Evolutionary conservation across 106 monocot species (phyloP).

Genomic region (Platanthera zijinensis): DNA sequence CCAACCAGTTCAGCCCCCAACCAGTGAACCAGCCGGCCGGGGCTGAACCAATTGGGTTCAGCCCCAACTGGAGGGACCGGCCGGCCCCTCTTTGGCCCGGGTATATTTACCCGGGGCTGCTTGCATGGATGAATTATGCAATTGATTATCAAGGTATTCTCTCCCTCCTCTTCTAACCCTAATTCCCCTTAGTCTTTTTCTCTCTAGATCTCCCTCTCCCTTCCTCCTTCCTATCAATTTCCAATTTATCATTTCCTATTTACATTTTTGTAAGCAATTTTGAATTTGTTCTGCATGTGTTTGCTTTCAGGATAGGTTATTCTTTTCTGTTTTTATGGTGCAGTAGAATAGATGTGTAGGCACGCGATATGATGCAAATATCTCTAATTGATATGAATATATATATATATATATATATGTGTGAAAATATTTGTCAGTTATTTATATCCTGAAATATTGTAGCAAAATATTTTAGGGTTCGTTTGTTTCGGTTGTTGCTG

Average conservation of each 20-base stretch:
- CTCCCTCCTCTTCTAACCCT: no score
- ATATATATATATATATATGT: neutral
- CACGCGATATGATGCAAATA: neutral
- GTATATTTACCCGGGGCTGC: no score
- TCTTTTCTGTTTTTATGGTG: neutral
- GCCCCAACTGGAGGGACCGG: no score
- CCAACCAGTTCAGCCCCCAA: no score
- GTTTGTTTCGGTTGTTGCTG: no score
- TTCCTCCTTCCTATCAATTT: neutral
- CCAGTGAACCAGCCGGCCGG: no score
- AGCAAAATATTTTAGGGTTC: neutral
- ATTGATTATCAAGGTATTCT: no score
- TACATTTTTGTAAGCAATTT: neutral
- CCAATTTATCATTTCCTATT: neutral
- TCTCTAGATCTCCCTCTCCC: no score
- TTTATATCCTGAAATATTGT: neutral
- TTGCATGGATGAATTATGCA: no score
- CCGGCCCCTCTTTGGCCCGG: no score
- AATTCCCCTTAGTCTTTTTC: no score
- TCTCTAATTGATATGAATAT: neutral
- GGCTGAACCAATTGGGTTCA: no score
- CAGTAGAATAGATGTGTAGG: neutral
- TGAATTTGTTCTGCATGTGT: neutral
- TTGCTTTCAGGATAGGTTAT: neutral
- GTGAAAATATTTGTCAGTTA: neutral